These are phyloP conservation scores for Oleoguttula mirabilis DNA, from an alignment of 495 filamentous ascomycete genomes.

Conservation along the genomic window DNA sequence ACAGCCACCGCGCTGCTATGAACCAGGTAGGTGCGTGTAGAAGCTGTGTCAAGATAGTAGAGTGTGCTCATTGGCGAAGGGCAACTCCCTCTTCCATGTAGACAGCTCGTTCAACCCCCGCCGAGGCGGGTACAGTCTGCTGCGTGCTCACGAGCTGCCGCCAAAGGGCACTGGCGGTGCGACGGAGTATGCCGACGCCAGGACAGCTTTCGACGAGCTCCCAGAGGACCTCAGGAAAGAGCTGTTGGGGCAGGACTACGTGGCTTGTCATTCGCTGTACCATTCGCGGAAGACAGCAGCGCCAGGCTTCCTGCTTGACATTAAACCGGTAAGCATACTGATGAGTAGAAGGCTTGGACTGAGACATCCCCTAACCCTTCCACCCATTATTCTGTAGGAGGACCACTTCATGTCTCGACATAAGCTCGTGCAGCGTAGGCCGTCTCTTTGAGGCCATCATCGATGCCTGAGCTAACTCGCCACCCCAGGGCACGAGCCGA, in stretches of 20 bases:
- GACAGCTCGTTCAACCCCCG: conserved; percentile 52
- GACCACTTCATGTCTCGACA: conserved; percentile 38
- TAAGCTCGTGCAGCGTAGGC: conserved; percentile 34
- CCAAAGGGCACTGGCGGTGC: conserved; percentile 40
- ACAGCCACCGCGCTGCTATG: conserved; percentile 15
- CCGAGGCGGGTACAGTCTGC: conserved; percentile 42
- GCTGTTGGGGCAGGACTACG: conserved; percentile 35
- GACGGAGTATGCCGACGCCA: conserved; percentile 47
- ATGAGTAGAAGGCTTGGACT: too few relatives aligned
- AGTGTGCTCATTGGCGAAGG: too few relatives aligned
- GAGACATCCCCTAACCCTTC: too few relatives aligned
- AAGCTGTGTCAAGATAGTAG: too few relatives aligned
- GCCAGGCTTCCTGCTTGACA: conserved; percentile 37
- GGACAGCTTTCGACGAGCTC: conserved; percentile 44
- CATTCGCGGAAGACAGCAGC: conserved; percentile 43
- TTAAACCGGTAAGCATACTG: too few relatives aligned
- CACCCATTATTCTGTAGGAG: too few relatives aligned
- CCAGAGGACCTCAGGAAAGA: conserved; percentile 29
- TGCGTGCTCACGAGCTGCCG: conserved; percentile 42
- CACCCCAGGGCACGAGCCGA: conserved; percentile 35
- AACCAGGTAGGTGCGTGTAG: conserved; percentile 3
- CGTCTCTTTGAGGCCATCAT: too few relatives aligned
- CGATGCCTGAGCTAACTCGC: background rate
- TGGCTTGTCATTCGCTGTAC: conserved; percentile 43
- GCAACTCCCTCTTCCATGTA: conserved; percentile 47